Percentiles rank a stretch among this genome's conserved stretches.
Evolutionary conservation across 2,329 filamentous ascomycete species (phyloP).

Genomic region (Ilyonectria sp.): DNA sequence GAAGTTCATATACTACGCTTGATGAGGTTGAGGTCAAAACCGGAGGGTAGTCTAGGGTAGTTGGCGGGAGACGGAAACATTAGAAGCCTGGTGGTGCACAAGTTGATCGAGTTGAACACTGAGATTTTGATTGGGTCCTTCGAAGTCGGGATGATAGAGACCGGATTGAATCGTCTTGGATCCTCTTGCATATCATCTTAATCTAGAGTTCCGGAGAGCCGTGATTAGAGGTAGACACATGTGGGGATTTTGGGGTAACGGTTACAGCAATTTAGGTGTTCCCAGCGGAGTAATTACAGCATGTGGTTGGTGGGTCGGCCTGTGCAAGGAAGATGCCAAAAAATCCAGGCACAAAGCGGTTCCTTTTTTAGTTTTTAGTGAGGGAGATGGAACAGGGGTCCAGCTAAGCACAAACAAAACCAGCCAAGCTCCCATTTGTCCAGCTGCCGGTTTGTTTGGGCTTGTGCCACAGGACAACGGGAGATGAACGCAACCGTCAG

Average conservation of each 20-base stretch:
- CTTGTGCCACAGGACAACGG: neutral
- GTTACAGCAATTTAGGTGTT: neutral
- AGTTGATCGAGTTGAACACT: too few relatives aligned
- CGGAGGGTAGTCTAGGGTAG: too few relatives aligned
- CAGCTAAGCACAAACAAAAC: slow-evolving; percentile 7
- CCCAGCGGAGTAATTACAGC: neutral
- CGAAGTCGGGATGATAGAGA: too few relatives aligned
- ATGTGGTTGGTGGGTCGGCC: neutral
- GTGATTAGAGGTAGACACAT: neutral
- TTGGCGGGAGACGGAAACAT: too few relatives aligned
- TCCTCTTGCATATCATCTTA: too few relatives aligned
- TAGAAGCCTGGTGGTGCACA: too few relatives aligned
- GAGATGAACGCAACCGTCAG: slow-evolving; percentile 5
- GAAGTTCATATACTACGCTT: too few relatives aligned
- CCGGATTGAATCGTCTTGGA: too few relatives aligned
- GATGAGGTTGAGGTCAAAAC: too few relatives aligned
- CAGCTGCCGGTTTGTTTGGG: slow-evolving; percentile 23
- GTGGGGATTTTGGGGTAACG: neutral
- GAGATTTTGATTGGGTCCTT: too few relatives aligned
- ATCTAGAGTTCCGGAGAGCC: too few relatives aligned
- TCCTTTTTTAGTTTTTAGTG: slow-evolving; percentile 22
- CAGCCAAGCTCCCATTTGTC: slow-evolving; percentile 23
- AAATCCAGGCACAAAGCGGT: slow-evolving; percentile 21
- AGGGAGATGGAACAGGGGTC: slow-evolving; percentile 13
- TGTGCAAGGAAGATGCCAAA: slow-evolving; percentile 16